phyloP scores from a whole-genome alignment of 345 rosid genomes.

The Bruguiera parviflora region DNA sequence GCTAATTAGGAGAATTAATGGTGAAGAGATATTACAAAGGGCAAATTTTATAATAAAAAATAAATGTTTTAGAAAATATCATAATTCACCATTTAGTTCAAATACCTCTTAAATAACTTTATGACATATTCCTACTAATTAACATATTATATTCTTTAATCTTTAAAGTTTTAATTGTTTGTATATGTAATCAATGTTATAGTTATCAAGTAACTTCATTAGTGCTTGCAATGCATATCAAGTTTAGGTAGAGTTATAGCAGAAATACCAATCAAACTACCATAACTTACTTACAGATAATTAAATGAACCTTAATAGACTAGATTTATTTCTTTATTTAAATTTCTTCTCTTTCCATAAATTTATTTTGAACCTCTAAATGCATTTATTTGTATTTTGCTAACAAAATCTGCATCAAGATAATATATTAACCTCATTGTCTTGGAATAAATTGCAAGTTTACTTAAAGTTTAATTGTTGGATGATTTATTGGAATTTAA shows the following conservation, averaged over 20 bases:
- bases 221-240: slow-evolving; percentile 26
- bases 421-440: not conserved
- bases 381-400: slow-evolving; percentile 5
- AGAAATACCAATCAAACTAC: slow-evolving; percentile 60
- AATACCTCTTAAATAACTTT: not conserved
- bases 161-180: not conserved
- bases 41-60: no score
- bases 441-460: not conserved
- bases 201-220: slow-evolving; percentile 4
- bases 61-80: no score
- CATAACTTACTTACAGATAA: slow-evolving; percentile 52
- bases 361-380: not conserved
- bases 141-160: not conserved
- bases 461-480: not conserved
- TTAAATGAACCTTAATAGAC: not conserved
- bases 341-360: not conserved
- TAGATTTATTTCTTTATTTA: not conserved
- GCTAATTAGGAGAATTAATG: no score
- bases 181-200: not conserved
- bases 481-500: slow-evolving; percentile 2
- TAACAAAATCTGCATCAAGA: not conserved
- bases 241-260: slow-evolving; percentile 69
- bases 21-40: no score
- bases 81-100: no score
- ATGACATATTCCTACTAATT: not conserved